Conservation (phyloP, 129 eudicot genomes). For the Mikania micrantha region DNA sequence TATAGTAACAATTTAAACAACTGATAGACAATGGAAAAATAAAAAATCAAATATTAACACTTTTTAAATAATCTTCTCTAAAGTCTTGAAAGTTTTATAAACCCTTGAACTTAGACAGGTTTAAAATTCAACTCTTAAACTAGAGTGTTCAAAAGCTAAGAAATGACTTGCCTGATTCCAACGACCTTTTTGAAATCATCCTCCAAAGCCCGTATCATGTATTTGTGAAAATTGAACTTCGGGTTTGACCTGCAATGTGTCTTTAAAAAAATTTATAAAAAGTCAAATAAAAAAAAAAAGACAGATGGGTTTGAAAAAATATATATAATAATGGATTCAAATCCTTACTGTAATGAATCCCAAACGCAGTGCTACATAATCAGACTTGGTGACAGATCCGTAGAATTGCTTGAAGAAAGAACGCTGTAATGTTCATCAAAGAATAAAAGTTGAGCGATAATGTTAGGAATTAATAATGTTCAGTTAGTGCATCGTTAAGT, state of each 20-base stretch:
- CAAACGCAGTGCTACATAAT: constrained; percentile 52
- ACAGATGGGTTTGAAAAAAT: not conserved
- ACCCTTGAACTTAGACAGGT: not conserved
- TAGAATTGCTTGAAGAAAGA: constrained; percentile 69
- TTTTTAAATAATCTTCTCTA: no score
- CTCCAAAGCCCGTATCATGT: constrained; percentile 71
- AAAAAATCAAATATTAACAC: not conserved
- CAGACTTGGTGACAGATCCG: constrained; percentile 63
- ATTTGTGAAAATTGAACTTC: constrained; percentile 64
- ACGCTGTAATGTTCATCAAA: constrained; percentile 39
- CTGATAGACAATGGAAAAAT: not conserved
- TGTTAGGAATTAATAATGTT: no score
- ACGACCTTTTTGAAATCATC: constrained; percentile 68
- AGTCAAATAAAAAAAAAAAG: not conserved
- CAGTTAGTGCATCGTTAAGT: no score
- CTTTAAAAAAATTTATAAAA: constrained; percentile 17
- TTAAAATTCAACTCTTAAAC: no score
- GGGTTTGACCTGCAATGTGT: constrained; percentile 51
- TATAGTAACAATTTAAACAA: no score
- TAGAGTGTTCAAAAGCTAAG: not conserved
- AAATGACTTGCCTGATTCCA: constrained; percentile 54
- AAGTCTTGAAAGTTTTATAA: no score
- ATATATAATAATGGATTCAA: not conserved
- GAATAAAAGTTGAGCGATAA: not conserved
- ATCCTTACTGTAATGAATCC: constrained; percentile 57